phyloP scores from a whole-genome alignment of 495 filamentous ascomycete genomes.

The Delitschia confertaspora region DNA sequence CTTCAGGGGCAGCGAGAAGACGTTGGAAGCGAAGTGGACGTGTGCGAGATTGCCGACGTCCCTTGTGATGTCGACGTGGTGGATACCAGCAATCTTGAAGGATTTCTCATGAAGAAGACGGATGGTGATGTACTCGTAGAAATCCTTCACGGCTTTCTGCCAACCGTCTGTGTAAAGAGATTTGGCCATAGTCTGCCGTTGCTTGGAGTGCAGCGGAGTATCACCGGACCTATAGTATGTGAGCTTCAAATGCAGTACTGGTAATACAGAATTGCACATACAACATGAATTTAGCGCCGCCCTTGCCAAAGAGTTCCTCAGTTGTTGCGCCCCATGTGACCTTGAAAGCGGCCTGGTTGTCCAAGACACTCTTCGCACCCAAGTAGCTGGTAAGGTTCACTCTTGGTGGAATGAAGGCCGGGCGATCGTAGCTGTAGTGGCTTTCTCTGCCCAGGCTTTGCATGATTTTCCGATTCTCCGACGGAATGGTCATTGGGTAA shows the following conservation, averaged over 20 bases:
- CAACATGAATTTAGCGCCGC: constrained; percentile 48
- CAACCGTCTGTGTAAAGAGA: constrained; percentile 42
- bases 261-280: not conserved
- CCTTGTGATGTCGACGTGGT: constrained; percentile 67
- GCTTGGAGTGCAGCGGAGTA: constrained; percentile 36
- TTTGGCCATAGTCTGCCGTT: constrained; percentile 39
- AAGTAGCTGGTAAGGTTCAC: constrained; percentile 52
- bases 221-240: constrained; percentile 38
- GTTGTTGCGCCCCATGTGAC: constrained; percentile 53
- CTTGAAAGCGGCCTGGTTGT: constrained; percentile 54
- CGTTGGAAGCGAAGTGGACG: constrained; percentile 59
- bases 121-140: constrained; percentile 53
- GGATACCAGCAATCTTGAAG: constrained; percentile 47
- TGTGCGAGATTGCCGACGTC: constrained; percentile 66
- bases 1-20: constrained; percentile 69
- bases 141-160: constrained; percentile 45
- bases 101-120: constrained; percentile 56
- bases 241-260: not conserved
- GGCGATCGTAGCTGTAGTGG: constrained; percentile 63
- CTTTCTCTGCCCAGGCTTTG: constrained; percentile 60
- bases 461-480: constrained; percentile 65
- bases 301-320: constrained; percentile 46
- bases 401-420: constrained; percentile 43
- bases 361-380: constrained; percentile 55
- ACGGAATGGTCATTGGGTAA: constrained; percentile 73